Evolutionary conservation across 225 moss, liverwort and hornwort genomes (phyloP).

Genomic region (Marchantia paleacea): DNA sequence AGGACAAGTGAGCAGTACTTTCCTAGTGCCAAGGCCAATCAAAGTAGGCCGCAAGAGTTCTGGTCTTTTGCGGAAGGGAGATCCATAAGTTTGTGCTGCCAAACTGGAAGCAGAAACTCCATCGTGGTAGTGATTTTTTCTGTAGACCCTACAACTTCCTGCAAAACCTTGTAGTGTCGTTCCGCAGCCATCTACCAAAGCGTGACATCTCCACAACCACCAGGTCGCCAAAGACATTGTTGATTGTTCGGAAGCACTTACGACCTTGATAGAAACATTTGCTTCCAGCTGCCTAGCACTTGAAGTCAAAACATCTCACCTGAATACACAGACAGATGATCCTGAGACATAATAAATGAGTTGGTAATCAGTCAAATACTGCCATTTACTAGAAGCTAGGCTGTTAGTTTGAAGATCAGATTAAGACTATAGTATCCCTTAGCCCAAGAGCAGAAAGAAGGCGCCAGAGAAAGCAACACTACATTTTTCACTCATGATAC

Average conservation of each 20-base stretch:
- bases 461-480: not conserved
- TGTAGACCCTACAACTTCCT: slow-evolving; percentile 12
- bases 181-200: not conserved
- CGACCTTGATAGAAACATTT: not conserved
- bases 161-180: not conserved
- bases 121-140: not conserved
- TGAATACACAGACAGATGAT: not conserved
- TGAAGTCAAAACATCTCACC: not conserved
- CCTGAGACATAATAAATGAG: not conserved
- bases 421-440: not conserved
- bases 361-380: not conserved
- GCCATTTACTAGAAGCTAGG: not conserved
- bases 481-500: not conserved
- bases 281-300: no score
- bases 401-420: not conserved
- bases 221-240: slow-evolving; percentile 17
- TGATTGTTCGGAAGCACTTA: not conserved
- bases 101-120: not conserved
- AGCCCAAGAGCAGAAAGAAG: not conserved
- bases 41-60: not conserved
- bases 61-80: not conserved
- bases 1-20: not conserved
- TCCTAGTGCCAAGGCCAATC: not conserved
- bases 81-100: not conserved
- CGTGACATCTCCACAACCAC: slow-evolving; percentile 14